Percentiles rank a stretch among this genome's conserved stretches.
Conservation (phyloP, 495 filamentous ascomycete genomes). For the Aspergillus nidulans region DNA sequence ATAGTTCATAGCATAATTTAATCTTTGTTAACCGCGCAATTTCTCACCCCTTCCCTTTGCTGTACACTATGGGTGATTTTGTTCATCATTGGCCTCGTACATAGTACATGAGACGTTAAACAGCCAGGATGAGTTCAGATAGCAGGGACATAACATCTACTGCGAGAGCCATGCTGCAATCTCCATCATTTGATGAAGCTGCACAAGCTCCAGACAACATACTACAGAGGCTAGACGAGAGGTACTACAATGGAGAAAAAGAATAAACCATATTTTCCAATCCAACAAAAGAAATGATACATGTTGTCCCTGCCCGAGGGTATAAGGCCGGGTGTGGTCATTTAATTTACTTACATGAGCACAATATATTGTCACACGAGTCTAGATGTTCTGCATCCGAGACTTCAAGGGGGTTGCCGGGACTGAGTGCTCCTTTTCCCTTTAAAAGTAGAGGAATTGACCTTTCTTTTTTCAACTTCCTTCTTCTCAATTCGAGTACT, state of each 20-base stretch:
- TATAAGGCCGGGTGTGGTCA: slow-evolving; percentile 31
- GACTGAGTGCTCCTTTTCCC: slow-evolving; percentile 18
- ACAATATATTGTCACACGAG: slow-evolving; percentile 46
- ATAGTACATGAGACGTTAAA: too few species aligned
- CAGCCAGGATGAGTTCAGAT: too few species aligned
- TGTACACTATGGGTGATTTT: too few species aligned
- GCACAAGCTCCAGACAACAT: too few species aligned
- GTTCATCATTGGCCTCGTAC: too few species aligned
- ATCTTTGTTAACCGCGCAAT: not conserved
- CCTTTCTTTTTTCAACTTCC: slow-evolving; percentile 17
- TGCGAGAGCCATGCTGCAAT: too few species aligned
- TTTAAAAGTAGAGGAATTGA: slow-evolving; percentile 8
- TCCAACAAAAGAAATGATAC: slow-evolving; percentile 38
- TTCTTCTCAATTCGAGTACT: slow-evolving; percentile 44
- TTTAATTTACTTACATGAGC: slow-evolving; percentile 47
- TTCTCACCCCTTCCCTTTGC: not conserved
- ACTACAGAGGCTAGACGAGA: not conserved
- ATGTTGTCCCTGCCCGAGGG: slow-evolving; percentile 31
- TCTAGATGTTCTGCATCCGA: slow-evolving; percentile 27
- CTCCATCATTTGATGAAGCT: too few species aligned
- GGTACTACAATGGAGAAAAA: slow-evolving; percentile 6
- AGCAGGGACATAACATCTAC: too few species aligned
- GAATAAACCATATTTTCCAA: slow-evolving; percentile 11
- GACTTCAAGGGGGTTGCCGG: slow-evolving; percentile 22
- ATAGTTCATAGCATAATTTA: not conserved